Base-by-base conservation (phyloP, 371 early-diverging fungal genomes). In the Mortierella polycephala region DNA sequence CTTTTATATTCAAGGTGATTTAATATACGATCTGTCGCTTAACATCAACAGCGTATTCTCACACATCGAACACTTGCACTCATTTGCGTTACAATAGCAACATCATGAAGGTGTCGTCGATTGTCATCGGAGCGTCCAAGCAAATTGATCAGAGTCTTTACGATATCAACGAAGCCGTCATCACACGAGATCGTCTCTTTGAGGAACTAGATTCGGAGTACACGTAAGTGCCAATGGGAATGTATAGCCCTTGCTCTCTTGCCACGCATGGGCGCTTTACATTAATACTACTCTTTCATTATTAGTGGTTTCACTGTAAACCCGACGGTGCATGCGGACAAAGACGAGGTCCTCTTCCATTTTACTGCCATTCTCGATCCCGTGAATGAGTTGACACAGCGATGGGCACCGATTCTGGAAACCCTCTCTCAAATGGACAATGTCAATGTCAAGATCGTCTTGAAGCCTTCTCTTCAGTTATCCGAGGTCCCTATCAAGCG, bases 341-440 rank as follows among this genome's bases (percentile, higher is more conserved):
- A 51, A 2, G 77, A 83, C 0, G 67, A 71, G 0, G 83, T 89
- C 0, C 81, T 85, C 5, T 81, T 91, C 60, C 89, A 89, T 13
- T 82, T 96, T 23, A 85, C 85, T 11, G 90, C 88, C 1, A 74
- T 93, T 7, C 71, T 96, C 7, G 93, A 96, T 70, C 96, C 98
- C 4, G 57, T 92, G 9, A 89, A 88, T 61, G 89, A 93, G 57
- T 65, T 74, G 1, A 93, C 94, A 1, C 96, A 96, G 73, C 92
- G 91, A 69, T 88, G 90, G 88, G 81, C 91, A 0, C 81, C 91
- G 1, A 74, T 96, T 4, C 70, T 96, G 37, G 81, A 90, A 60
- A 85, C 87, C 0, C 70, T 95, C 41, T 77, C 90, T 5, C 65
- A 79, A 11, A 60, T 94, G 50, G 85, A 90, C 1, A 85, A 88